Conservation (phyloP, 345 rosid genomes). For the Eucalyptus camaldulensis region DNA sequence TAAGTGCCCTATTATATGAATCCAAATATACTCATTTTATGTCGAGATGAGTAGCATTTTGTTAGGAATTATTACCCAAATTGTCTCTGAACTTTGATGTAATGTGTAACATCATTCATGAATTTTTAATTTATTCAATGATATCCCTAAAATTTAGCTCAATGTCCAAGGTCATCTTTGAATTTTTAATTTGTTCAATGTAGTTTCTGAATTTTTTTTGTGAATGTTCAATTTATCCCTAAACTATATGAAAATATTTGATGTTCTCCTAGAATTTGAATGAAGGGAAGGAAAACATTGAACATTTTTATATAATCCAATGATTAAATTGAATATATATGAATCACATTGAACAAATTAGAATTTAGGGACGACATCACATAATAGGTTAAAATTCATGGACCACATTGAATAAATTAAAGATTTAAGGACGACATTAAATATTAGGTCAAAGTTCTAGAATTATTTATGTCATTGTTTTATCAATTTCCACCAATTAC, state of each 20-base stretch:
- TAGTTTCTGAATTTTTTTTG: accelerated
- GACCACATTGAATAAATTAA: no score
- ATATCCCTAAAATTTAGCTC: neutral
- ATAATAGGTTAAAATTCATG: no score
- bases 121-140: neutral
- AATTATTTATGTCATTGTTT: neutral
- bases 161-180: no score
- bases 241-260: no score
- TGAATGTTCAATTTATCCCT: neutral
- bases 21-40: neutral
- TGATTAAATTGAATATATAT: no score
- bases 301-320: neutral
- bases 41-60: neutral
- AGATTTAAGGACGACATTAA: no score
- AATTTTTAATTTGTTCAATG: no score
- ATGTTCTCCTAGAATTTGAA: neutral
- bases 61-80: no score
- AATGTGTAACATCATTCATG: neutral
- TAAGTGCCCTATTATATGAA: neutral
- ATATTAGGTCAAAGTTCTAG: neutral
- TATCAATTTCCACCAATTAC: neutral
- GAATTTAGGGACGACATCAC: neutral
- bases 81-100: no score
- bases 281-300: neutral
- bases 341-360: neutral